Base-by-base conservation (phyloP, 306 rosid species). In the Prunus armeniaca region DNA sequence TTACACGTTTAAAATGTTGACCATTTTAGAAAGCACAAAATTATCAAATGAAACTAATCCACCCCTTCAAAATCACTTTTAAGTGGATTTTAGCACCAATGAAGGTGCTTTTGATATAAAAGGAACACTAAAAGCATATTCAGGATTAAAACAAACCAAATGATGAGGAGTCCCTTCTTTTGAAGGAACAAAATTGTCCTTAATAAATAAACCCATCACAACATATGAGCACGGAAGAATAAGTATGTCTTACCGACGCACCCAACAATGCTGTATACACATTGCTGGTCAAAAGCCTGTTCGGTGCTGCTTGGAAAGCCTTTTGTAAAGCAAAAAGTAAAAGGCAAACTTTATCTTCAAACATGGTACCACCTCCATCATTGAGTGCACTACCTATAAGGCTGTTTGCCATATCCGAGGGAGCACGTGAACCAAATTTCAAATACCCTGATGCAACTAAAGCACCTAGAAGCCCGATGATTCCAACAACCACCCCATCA, bases 261-360 rank as follows among this genome's bases (percentile, higher is more conserved):
- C 93, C 92, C 85, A 95, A 82, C 79, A 95, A 86, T 52, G 96
- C 92, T 25, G 89, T 84, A 82, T 92, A 95, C 25, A 82, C 92
- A 78, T 91, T 92, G 83, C 86, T 65, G 32, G 99, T 89, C 93
- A 95, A 84, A 47, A 95, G 90, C 88, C 97, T 88, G 76, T 83
- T 87, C 43, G 99, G 97, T 76, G 93, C 97, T 12, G 97, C 97
- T 80, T 89, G 97, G 82, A 92, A 92, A 83, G 92, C 97, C 89
- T 91, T 95, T 67, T 92, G 97, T 83, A 95, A 85, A 80, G 99
- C 93, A 91, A 84, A 95, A 51, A 88, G 93, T 62, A 95, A 87
- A 72, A 92, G 93, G 77, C 93, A 90, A 83, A 95, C 92, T 86
- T 84, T 95, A 83, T 95, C 99, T 79, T 88, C 96, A 82, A 92